Evolutionary conservation across 192 early-diverging fungal species (phyloP).

Genomic region (Entomortierella beljakovae): DNA sequence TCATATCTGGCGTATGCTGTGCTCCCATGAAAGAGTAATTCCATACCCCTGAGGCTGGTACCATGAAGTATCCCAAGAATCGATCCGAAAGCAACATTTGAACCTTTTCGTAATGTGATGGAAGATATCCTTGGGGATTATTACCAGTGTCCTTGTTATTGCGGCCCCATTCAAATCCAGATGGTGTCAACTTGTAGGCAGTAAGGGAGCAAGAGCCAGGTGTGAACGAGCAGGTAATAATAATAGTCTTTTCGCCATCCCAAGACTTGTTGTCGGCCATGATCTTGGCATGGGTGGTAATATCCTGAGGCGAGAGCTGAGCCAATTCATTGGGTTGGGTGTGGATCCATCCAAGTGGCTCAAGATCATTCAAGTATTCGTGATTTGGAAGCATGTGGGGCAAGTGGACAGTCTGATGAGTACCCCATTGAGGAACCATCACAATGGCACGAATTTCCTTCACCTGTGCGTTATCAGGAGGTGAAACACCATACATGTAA

Average conservation of each 20-base stretch:
- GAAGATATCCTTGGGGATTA: slow-evolving; percentile 89
- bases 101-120: slow-evolving; percentile 94
- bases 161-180: slow-evolving; percentile 97
- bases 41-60: slow-evolving; percentile 95
- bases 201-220: slow-evolving; percentile 97
- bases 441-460: slow-evolving; percentile 96
- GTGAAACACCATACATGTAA: slow-evolving; percentile 94
- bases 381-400: slow-evolving; percentile 91
- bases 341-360: slow-evolving; percentile 98
- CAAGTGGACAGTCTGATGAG: slow-evolving; percentile 93
- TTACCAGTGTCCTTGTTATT: slow-evolving; percentile 90
- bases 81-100: slow-evolving; percentile 97
- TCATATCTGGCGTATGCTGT: slow-evolving; percentile 91
- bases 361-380: slow-evolving; percentile 90
- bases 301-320: slow-evolving; percentile 91
- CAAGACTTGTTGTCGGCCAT: slow-evolving; percentile 89
- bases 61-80: slow-evolving; percentile 99
- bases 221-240: slow-evolving; percentile 96
- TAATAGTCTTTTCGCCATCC: slow-evolving; percentile 95
- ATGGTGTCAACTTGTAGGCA: slow-evolving; percentile 95
- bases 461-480: slow-evolving; percentile 89
- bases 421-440: slow-evolving; percentile 98
- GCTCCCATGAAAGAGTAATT: slow-evolving; percentile 99
- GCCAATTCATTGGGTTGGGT: slow-evolving; percentile 95
- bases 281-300: slow-evolving; percentile 90